Conservation (phyloP, 306 rosid species). For the Casuarina glauca region DNA sequence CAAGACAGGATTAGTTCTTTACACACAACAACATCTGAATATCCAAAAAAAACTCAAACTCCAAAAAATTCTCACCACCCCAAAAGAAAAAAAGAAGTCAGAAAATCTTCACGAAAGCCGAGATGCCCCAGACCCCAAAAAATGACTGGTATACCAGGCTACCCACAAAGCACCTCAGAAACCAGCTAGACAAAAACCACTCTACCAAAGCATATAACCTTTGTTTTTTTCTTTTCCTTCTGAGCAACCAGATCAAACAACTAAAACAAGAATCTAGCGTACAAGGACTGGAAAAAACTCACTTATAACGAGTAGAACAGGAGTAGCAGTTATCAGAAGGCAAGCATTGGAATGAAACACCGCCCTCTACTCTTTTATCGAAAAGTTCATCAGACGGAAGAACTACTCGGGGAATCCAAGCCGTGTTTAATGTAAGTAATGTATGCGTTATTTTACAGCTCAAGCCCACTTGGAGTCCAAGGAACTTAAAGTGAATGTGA, state of each 20-base stretch:
- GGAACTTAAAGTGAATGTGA: slow-evolving; percentile 65
- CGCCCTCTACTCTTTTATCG: slow-evolving; percentile 14
- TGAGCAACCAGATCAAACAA: not conserved
- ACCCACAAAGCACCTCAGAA: slow-evolving; percentile 21
- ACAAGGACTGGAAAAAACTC: not conserved
- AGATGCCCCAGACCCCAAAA: slow-evolving; percentile 31
- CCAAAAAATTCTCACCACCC: slow-evolving; percentile 9
- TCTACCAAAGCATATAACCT: not conserved
- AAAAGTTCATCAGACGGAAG: slow-evolving; percentile 24
- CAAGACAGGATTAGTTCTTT: slow-evolving; percentile 1
- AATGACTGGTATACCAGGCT: slow-evolving; percentile 1
- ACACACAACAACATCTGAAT: slow-evolving; percentile 23
- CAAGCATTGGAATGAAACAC: slow-evolving; percentile 22
- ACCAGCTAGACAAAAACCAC: slow-evolving; percentile 12
- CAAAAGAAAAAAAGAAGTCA: slow-evolving; percentile 8
- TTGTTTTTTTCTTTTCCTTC: not conserved
- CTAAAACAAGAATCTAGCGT: not conserved
- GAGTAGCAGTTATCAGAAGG: slow-evolving; percentile 9
- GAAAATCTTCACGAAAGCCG: slow-evolving; percentile 24
- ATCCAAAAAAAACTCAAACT: slow-evolving; percentile 12
- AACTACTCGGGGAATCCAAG: slow-evolving; percentile 19
- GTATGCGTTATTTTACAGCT: slow-evolving; percentile 35
- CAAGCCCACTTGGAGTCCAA: slow-evolving; percentile 55
- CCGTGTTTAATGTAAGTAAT: slow-evolving; percentile 31
- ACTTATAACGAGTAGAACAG: not conserved